Evolutionary conservation across 116 monocot genomes (phyloP), one percentile per base, ranked within the genome.

Genomic region (Trichopus zeylanicus): DNA sequence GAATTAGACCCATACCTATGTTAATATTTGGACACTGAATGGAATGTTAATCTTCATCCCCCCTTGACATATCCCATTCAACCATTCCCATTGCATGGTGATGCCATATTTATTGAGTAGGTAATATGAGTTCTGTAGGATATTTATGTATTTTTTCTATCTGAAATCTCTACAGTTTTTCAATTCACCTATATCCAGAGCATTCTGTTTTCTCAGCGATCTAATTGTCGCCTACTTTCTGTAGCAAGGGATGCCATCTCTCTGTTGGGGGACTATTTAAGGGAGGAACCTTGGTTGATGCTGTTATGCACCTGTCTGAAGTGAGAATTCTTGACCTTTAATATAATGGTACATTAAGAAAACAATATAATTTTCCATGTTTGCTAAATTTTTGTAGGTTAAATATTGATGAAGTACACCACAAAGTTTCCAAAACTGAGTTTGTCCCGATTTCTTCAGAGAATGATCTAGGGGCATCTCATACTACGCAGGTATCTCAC

Each of bases 231-330:
- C n/a, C n/a, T n/a, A n/a, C n/a, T n/a, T n/a, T 13, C 27, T 33
- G 25, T 72, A 94, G 94, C 81, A 56, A 78, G 75, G 68, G 89
- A 86, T 31, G 65, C 53, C 51, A 56, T 94, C 32, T 70, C 78
- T 46, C 67, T 94, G 49, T 69, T 94, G 68, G 71, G 85, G 10
- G 89, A 94, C 62, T 94, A 94, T 35, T 29, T 94, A 58, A 78
- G 73, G 23, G 83, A 81, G 53, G 87, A 89, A 2, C 81, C 81
- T 19, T 94, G 86, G 85, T 65, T 94, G 57, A 78, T 29, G 49
- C 53, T 74, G 27, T 67, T 94, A 12, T 83, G 86, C 78, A 62
- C 13, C 52, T 75, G 83, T 56, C 61, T 89, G 16, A 42, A 78
- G 94, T 93, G 73, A 80, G 74, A 32, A 16, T n/a, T 53, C 60